Conservation (phyloP, 176 grass and related monocot species). For the Cymbopogon citratus region DNA sequence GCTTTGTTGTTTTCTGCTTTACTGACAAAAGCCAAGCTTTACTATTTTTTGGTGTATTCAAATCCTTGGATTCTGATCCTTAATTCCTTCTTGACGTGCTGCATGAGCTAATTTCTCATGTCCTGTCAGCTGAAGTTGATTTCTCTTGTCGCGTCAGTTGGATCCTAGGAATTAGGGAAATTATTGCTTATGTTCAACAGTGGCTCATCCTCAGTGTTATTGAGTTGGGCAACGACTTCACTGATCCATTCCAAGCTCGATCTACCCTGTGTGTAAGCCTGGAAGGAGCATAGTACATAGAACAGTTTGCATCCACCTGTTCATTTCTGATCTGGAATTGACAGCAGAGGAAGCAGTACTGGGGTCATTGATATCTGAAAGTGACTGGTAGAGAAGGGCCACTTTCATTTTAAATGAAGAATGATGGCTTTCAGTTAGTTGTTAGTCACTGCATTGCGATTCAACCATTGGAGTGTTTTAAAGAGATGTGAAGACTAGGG, state of each 20-base stretch:
- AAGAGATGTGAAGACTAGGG: not conserved
- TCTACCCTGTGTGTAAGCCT: not conserved
- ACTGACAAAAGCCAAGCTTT: not conserved
- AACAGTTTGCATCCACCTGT: not conserved
- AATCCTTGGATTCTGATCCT: not conserved
- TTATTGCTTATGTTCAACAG: not conserved
- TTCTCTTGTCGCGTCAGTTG: not conserved
- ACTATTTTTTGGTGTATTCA: not conserved
- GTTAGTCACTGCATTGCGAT: not conserved
- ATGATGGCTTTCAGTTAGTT: not conserved
- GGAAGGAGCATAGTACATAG: not conserved
- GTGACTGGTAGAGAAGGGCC: not conserved
- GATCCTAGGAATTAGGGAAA: not conserved
- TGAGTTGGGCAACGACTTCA: not conserved
- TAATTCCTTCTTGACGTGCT: not conserved
- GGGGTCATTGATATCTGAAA: not conserved
- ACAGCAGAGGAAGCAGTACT: not conserved
- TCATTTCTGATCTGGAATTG: conserved; percentile 21
- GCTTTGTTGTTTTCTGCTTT: not conserved
- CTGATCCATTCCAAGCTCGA: not conserved
- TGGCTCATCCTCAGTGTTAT: not conserved
- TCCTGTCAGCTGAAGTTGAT: not conserved
- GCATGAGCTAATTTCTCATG: not conserved
- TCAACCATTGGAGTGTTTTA: not conserved
- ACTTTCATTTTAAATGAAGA: not conserved